phyloP scores from a whole-genome alignment of 176 grass and related monocot species.

The Ensete glaucum region DNA sequence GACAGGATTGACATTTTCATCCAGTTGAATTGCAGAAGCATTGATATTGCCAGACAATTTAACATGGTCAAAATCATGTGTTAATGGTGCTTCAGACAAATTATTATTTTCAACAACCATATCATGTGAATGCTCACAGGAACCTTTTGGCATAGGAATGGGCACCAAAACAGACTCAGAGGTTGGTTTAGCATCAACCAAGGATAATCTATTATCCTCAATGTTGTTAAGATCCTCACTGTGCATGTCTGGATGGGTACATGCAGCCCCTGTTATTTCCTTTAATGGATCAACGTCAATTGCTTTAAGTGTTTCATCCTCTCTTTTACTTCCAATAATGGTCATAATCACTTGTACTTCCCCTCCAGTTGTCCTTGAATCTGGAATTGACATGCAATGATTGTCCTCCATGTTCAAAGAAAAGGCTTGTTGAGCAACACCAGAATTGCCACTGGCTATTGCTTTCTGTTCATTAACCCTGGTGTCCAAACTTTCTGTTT shows the following conservation, averaged over 20 bases:
- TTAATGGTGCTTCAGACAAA: background rate
- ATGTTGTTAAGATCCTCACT: background rate
- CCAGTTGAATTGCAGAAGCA: background rate
- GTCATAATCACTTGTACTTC: constrained; percentile 21
- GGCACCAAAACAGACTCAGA: background rate
- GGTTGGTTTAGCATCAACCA: background rate
- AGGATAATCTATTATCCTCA: background rate
- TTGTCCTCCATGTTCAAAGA: constrained; percentile 22
- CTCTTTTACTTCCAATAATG: constrained; percentile 19
- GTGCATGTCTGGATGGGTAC: background rate
- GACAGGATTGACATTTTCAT: background rate
- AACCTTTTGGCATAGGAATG: background rate
- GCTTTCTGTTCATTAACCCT: constrained; percentile 44
- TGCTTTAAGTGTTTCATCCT: constrained; percentile 12
- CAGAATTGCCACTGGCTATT: constrained; percentile 46
- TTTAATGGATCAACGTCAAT: constrained; percentile 14
- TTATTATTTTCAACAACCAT: background rate
- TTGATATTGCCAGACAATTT: background rate
- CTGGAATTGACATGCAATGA: constrained; percentile 22
- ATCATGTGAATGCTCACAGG: background rate
- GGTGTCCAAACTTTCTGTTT: constrained; percentile 27
- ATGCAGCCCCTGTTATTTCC: background rate
- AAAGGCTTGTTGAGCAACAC: constrained; percentile 24
- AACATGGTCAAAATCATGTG: background rate
- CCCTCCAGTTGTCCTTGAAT: constrained; percentile 20